Base-by-base conservation (phyloP, 2,329 filamentous ascomycete species). In the Xylaria sp. region DNA sequence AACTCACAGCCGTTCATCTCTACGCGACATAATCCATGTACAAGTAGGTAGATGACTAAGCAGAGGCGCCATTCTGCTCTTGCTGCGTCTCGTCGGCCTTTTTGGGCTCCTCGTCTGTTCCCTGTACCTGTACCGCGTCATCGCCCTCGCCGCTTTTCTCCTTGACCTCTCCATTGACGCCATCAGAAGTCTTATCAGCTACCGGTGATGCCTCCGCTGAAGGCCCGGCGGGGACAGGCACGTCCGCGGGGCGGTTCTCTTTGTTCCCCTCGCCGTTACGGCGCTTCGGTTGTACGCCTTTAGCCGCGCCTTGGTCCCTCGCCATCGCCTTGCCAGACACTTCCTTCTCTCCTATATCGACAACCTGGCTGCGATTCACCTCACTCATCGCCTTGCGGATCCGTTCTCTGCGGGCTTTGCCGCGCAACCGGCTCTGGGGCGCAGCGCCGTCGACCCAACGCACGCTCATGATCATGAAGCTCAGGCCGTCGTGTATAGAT, bases 371-470 rank as follows among this genome's bases (percentile, higher is more conserved):
- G 23, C 78, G 77, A 45, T 84, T 84, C 13, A 87, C 81, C 70
- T 88, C 86, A 56, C 80, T 78, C 81, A 88, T 84, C 1, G 84
- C 85, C 75, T 84, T 85, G 39, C 85, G 81, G 76, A 89, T 89
- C 48, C 87, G 81, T 72, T 55, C 52, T 12, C 87, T 79, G 4
- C 86, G 80, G 1, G 81, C 87, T 73, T 86, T 86, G 59, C 87
- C 87, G 3, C 86, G 81, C 1, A 89, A 81, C 55, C 87, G 80
- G 32, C 84, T 84, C 75, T 88, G 86, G 65, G 81, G 86, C 70
- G 84, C 85, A 0, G 87, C 91, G 13, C 96, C 94, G 70, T 89
- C 90, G 0, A 97, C 92, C 90, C 94, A 98, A 60, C 93, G 89
- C 12, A 97, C 87, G 60, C 89, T 89, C 69, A 90, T 85, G 56